These are phyloP conservation scores for Gaultheria prostrata DNA, from an alignment of 148 eudicot genomes.

Conservation along the genomic window DNA sequence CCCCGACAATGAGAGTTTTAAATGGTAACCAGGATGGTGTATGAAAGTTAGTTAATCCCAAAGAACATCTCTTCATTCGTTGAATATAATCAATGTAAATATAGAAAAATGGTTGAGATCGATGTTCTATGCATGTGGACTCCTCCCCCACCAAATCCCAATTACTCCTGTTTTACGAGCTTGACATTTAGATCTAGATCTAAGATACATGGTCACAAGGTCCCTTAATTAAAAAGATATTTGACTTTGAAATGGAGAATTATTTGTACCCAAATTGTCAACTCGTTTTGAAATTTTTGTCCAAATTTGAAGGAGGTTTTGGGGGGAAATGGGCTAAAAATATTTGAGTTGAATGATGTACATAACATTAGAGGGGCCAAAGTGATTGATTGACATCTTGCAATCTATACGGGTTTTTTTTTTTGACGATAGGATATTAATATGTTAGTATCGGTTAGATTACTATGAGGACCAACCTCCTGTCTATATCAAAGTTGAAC, in stretches of 20 bases:
- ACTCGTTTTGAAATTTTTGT: neutral
- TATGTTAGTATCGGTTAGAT: too few species aligned
- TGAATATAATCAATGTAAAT: too few species aligned
- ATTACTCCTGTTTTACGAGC: neutral
- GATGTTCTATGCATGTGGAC: neutral
- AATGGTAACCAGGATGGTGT: neutral
- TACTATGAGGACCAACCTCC: too few species aligned
- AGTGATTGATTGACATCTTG: too few species aligned
- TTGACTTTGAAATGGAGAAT: neutral
- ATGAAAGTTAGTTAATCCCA: neutral
- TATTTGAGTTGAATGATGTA: too few species aligned
- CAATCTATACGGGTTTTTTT: too few species aligned
- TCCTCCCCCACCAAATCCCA: constrained; percentile 7
- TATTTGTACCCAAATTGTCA: neutral
- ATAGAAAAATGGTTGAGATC: neutral
- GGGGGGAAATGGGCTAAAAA: too few species aligned
- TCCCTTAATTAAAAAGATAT: neutral
- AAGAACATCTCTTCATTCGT: neutral
- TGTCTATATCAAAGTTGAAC: too few species aligned
- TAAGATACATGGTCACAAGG: neutral
- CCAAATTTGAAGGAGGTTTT: too few species aligned
- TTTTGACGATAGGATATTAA: too few species aligned
- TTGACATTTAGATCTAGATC: neutral
- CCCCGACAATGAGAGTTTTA: neutral
- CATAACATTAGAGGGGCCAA: too few species aligned